These are phyloP conservation scores for Pythium phragmiticola DNA, from an alignment of 352 stramenopile species.

Conservation along the genomic window DNA sequence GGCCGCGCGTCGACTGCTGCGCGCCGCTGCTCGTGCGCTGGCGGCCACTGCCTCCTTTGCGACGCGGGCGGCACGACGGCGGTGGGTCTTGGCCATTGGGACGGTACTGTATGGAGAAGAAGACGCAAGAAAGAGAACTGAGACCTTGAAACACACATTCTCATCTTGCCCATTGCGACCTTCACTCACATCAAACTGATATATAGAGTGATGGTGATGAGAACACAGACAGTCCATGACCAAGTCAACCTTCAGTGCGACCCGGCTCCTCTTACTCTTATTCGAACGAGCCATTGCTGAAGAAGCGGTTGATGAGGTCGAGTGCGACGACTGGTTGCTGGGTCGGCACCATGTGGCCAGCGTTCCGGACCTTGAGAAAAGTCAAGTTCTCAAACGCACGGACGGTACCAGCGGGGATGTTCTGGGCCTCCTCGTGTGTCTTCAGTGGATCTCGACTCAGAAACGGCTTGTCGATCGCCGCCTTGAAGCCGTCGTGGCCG, in stretches of 20 bases:
- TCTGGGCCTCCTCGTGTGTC: constrained; percentile 1
- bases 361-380: constrained; percentile 85
- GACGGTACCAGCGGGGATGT: constrained; percentile 19
- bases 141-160: no score
- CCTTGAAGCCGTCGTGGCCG: constrained; percentile 72
- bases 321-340: constrained; percentile 82
- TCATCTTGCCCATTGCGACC: no score
- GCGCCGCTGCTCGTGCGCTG: neutral
- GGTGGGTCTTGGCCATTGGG: constrained; percentile 3
- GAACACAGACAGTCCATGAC: no score
- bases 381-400: constrained; percentile 38
- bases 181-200: no score
- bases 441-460: neutral
- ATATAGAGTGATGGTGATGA: no score
- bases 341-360: constrained; percentile 88
- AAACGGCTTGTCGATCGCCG: constrained; percentile 22
- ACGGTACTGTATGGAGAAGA: neutral
- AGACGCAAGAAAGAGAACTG: no score
- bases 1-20: neutral
- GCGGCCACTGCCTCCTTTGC: neutral
- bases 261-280: no score
- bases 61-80: neutral
- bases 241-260: no score
- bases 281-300: constrained; percentile 29
- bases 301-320: constrained; percentile 58